A percentile compares a stretch with the other conserved stretches of the same genome.
These are phyloP conservation scores for Vitis rotundifolia DNA, from an alignment of 164 flowering plant genomes.

Conservation along the genomic window DNA sequence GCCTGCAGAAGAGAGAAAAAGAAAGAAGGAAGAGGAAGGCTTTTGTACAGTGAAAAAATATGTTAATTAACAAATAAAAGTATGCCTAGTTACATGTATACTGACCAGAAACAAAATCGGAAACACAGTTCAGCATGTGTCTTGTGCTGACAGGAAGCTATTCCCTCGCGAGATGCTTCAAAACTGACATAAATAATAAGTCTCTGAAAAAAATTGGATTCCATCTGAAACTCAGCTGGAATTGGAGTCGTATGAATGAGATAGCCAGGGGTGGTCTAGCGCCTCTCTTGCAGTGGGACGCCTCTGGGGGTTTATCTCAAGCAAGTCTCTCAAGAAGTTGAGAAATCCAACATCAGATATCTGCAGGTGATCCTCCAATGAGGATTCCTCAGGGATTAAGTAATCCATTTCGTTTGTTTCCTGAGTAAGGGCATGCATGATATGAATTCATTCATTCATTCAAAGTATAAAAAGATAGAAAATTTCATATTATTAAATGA, in stretches of 20 bases:
- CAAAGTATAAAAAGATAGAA: too few species aligned
- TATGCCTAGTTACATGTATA: too few species aligned
- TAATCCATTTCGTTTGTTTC: conserved; percentile 70
- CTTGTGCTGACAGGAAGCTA: too few species aligned
- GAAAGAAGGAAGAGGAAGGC: too few species aligned
- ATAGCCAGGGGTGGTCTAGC: conserved; percentile 84
- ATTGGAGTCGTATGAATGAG: conserved; percentile 36
- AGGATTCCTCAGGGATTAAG: conserved; percentile 65
- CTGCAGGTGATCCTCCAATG: conserved; percentile 60
- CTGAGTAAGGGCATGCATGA: conserved; percentile 23
- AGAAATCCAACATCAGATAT: conserved; percentile 54
- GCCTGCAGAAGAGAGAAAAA: too few species aligned
- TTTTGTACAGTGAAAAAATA: too few species aligned
- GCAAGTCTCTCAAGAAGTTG: conserved; percentile 59
- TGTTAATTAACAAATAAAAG: too few species aligned
- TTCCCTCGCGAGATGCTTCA: neutral
- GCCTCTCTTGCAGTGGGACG: conserved; percentile 85
- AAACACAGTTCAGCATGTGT: too few species aligned
- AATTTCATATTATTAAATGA: too few species aligned
- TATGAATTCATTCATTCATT: neutral
- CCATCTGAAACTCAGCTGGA: neutral
- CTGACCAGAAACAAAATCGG: too few species aligned
- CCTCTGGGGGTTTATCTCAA: conserved; percentile 66
- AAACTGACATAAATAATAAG: neutral
- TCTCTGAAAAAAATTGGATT: neutral